Evolutionary conservation across 371 early-diverging fungal genomes (phyloP), one percentile per base, ranked within the genome.

Genomic region (Mucor racemosus): DNA sequence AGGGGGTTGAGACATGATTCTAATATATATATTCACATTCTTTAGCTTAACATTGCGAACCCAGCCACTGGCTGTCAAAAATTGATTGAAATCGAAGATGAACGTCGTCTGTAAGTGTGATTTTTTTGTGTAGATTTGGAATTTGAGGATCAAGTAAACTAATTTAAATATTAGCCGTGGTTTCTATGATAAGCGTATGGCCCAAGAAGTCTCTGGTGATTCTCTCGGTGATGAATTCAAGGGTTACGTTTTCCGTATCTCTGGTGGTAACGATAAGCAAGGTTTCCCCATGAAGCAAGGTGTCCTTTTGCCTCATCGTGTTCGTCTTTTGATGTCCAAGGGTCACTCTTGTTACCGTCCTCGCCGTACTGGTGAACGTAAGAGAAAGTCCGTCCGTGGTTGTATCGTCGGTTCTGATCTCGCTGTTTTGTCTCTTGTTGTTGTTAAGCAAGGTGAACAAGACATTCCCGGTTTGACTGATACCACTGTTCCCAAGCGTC

Each of bases 191-290:
- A 97, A 97, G 91, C 96, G 98, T 77, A 82, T 99, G 87, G 90
- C 96, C 62, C 90, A 94, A 71, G 98, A 97, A 83, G 96, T 99
- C 76, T 88, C 95, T 74, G 99, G 94, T 69, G 97, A 96, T 80
- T 81, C 95, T 55, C 88, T 99, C 76, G 96, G 97, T 72, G 96
- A 96, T 71, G 99, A 99, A 87, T 99, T 96, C 95, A 95, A 95
- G 88, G 99, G 99, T 69, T 98, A 96, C 89, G 92, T 98, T 73
- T 94, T 99, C 90, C 94, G 96, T 81, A 97, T 99, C 81, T 94
- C 97, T 69, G 99, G 99, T 79, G 99, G 99, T 77, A 96, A 98
- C 90, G 99, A 99, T 91, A 97, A 97, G 90, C 99, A 99, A 90
- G 99, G 99, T 84, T 94, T 94, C 92, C 94, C 94, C 78, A 94